Evolutionary conservation across 2,329 filamentous ascomycete genomes (phyloP).

Genomic region (Bipolaris sorokiniana): DNA sequence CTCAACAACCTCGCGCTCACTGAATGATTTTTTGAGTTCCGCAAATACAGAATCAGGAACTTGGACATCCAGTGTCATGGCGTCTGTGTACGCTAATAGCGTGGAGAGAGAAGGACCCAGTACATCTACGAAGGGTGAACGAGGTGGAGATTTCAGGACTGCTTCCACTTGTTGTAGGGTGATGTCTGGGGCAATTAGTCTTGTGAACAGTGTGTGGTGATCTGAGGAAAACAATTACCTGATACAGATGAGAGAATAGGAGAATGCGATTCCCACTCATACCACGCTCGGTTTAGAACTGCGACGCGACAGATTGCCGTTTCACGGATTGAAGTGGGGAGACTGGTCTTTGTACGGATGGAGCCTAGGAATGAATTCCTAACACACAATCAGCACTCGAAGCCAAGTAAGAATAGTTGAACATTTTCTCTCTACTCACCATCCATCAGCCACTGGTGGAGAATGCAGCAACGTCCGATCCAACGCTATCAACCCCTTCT

Average conservation of each 20-base stretch:
- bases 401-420: neutral
- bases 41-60: slow-evolving; percentile 74
- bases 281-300: slow-evolving; percentile 80
- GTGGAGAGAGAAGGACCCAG: slow-evolving; percentile 69
- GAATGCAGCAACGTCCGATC: slow-evolving; percentile 62
- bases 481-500: slow-evolving; percentile 58
- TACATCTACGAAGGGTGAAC: slow-evolving; percentile 7
- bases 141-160: slow-evolving; percentile 31
- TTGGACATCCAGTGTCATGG: slow-evolving; percentile 77
- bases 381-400: neutral
- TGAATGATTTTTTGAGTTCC: slow-evolving; percentile 65
- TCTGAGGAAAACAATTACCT: slow-evolving; percentile 6
- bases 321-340: slow-evolving; percentile 67
- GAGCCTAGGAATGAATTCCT: slow-evolving; percentile 63
- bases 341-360: slow-evolving; percentile 60
- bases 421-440: slow-evolving; percentile 37
- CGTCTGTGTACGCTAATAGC: slow-evolving; percentile 76
- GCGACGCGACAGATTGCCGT: slow-evolving; percentile 82
- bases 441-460: slow-evolving; percentile 63
- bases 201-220: slow-evolving; percentile 24
- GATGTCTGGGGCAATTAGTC: slow-evolving; percentile 62
- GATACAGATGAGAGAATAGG: slow-evolving; percentile 60
- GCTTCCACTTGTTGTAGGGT: slow-evolving; percentile 56
- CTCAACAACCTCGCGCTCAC: slow-evolving; percentile 77
- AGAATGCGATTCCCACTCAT: slow-evolving; percentile 82